Percentiles rank a stretch among this genome's conserved stretches.
phyloP scores from a whole-genome alignment of 148 eudicot species.

The Selenicereus undatus region DNA sequence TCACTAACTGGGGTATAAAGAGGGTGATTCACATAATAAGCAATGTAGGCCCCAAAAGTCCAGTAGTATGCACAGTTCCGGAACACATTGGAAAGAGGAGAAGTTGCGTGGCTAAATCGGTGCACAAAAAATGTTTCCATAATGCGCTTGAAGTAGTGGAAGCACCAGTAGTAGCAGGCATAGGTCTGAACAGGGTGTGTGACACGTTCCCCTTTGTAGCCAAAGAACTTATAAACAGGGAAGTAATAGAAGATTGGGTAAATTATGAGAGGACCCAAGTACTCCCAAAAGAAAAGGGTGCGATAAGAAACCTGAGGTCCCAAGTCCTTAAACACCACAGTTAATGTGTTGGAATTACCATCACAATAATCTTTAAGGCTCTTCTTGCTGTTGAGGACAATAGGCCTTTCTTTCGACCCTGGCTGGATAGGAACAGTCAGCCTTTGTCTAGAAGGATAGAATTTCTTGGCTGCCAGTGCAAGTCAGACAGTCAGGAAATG shows the following conservation, averaged over 20 bases:
- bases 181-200: constrained; percentile 85
- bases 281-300: constrained; percentile 88
- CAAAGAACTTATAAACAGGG: constrained; percentile 62
- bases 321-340: constrained; percentile 84
- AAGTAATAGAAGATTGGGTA: constrained; percentile 81
- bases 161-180: constrained; percentile 87
- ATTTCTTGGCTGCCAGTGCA: constrained; percentile 63
- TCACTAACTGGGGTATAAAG: constrained; percentile 84
- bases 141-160: constrained; percentile 92
- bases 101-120: constrained; percentile 96
- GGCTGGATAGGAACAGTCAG: constrained; percentile 77
- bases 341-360: constrained; percentile 47
- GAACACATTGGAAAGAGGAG: constrained; percentile 87
- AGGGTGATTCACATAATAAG: constrained; percentile 89
- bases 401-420: constrained; percentile 79
- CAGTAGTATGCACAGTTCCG: constrained; percentile 92
- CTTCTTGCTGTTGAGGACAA: constrained; percentile 64
- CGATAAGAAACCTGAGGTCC: constrained; percentile 95
- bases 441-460: constrained; percentile 90
- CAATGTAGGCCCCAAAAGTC: constrained; percentile 87
- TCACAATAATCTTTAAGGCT: constrained; percentile 62
- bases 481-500: no score
- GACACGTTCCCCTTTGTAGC: constrained; percentile 76
- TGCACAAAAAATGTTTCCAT: constrained; percentile 96
- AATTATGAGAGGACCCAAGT: constrained; percentile 82